Evolutionary conservation across 2,329 filamentous ascomycete species (phyloP), one percentile per base, ranked within the genome.

Genomic region (Ascochyta pisi): DNA sequence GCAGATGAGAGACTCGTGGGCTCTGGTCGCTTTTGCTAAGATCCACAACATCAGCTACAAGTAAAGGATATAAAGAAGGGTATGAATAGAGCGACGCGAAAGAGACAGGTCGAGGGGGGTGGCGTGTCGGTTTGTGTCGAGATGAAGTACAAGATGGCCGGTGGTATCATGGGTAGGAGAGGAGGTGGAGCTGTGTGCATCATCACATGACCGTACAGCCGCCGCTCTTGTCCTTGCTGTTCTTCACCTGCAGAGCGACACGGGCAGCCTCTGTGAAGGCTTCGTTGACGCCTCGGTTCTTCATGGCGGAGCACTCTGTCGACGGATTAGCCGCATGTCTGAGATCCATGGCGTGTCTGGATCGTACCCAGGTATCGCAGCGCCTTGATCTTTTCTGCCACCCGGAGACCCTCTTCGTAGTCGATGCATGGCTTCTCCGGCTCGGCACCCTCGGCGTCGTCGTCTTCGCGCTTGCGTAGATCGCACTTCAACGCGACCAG

Each of bases 401-500:
- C 93, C 62, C 94, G 92, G 47, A 98, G 83, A 3, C 94, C 94
- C 72, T 96, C 88, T 71, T 96, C 90, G 79, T 97, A 98, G 71
- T 89, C 89, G 74, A 98, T 96, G 79, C 89, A 86, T 7, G 87
- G 84, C 74, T 81, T 79, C 54, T 73, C 76, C 19, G 68, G 79
- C 48, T 76, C 73, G 8, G 68, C 73, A 10, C 70, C 74, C 35
- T 74, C 72, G n/a, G 86, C 88, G 6, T 85, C 82, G 37, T 84
- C 85, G 34, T 85, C 86, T 61, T 81, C 80, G 50, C 86, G 85
- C 78, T 97, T 94, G 65, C 95, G 86, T 70, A 99, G 80, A 78
- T 99, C 95, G 80, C 95, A 99, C 81, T 99, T 99, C 66, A 99
- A 84, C 23, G 95, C 95, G 4, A 97, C 93, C 7, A 99, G 84